phyloP scores from a whole-genome alignment of 1,139 yeast genomes.

The Nadsonia starkeyi-henricii region DNA sequence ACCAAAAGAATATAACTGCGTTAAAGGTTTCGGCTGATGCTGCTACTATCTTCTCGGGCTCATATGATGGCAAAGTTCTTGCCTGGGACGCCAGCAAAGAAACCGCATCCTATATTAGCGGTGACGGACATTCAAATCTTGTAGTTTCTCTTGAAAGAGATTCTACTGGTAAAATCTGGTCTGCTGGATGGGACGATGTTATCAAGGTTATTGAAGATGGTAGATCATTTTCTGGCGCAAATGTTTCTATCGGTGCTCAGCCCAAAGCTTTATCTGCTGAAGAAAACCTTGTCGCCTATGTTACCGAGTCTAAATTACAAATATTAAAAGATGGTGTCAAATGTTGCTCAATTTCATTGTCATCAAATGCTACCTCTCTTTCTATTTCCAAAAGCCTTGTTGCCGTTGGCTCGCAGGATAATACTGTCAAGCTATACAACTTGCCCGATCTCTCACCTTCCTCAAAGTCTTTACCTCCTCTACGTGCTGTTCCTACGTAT shows the following conservation, averaged over 20 bases:
- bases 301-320: slow-evolving; percentile 35
- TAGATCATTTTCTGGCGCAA: slow-evolving; percentile 6
- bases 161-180: slow-evolving; percentile 25
- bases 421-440: slow-evolving; percentile 12
- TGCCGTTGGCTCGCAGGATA: slow-evolving; percentile 18
- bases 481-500: slow-evolving; percentile 48
- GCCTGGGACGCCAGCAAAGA: slow-evolving; percentile 37
- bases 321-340: slow-evolving; percentile 20
- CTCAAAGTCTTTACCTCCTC: slow-evolving; percentile 28
- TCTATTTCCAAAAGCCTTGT: slow-evolving; percentile 27
- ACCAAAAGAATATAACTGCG: slow-evolving; percentile 67
- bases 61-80: slow-evolving; percentile 66
- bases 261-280: slow-evolving; percentile 37
- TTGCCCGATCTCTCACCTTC: slow-evolving; percentile 8
- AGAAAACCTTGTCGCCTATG: slow-evolving; percentile 24
- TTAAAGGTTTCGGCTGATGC: slow-evolving; percentile 25
- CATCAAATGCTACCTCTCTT: slow-evolving; percentile 14
- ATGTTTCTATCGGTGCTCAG: slow-evolving; percentile 34
- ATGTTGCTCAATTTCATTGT: slow-evolving; percentile 5
- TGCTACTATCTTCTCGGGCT: slow-evolving; percentile 43
- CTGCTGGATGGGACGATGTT: slow-evolving; percentile 88
- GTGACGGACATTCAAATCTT: slow-evolving; percentile 15
- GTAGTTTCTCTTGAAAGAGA: slow-evolving; percentile 24
- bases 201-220: slow-evolving; percentile 32
- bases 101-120: slow-evolving; percentile 11